Base-by-base conservation (phyloP, 2,329 filamentous ascomycete species). In the Onygena corvina region DNA sequence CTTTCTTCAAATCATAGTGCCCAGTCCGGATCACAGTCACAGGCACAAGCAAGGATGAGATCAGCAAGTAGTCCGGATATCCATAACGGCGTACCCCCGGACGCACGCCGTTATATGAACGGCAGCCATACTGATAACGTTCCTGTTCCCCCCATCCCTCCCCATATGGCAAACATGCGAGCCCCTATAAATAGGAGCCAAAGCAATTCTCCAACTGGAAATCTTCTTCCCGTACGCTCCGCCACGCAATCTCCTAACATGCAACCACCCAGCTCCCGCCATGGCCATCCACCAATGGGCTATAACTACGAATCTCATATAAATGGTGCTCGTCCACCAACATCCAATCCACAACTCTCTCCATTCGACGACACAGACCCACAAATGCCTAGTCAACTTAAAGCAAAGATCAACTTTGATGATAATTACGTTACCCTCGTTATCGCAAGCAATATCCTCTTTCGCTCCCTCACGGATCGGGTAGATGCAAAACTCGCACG, bases 21-120 rank as follows among this genome's bases (percentile, higher is more conserved):
- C 59, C 69, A 79, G 57, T 71, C 74, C 58, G 38, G 38, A 16
- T 71, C 62, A 70, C 63, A 67, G 50, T 65, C 59, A 52, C 52
- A 62, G 55, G 65, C 81, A 54, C 81, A 86, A 62, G 81, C 83
- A 61, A 77, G 88, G 56, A 83, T 86, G 68, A 79, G 92, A 55
- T 94, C 89, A 31, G 93, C 93, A 60, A 96, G 90, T 69, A 95
- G 89, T 54, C 90, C 92, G 5, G 89, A 96, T 64, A 94, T 94
- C 58, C 86, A 93, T 56, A 81, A 56, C 48, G 77, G 81, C 48
- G 75, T 76, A 54, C 75, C 75, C 45, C 72, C 74, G 29, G 70
- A 74, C 40, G 59, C 64, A 11, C 38, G 49, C 30, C 65, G 68
- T 52, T 70, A 70, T 45, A 70, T 70, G 53, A 64, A 61, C 74